These are phyloP conservation scores for Vigna nakashimae DNA, from an alignment of 306 rosid species.

Conservation along the genomic window DNA sequence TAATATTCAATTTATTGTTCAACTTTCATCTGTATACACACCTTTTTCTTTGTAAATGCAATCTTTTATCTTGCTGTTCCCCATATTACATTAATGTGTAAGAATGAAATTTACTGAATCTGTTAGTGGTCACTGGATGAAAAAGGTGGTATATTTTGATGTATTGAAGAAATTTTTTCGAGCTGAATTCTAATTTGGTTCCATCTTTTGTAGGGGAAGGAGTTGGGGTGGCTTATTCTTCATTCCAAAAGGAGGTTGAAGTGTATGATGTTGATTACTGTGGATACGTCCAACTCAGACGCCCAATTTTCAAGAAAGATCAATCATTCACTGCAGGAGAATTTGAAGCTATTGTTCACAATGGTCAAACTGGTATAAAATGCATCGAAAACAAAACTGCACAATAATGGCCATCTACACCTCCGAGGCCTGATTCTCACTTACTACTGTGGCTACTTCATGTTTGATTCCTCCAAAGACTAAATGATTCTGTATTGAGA, in stretches of 20 bases:
- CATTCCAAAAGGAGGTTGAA: slow-evolving; percentile 52
- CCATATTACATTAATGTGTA: neutral
- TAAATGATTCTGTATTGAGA: slow-evolving; percentile 10
- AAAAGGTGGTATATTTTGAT: slow-evolving; percentile 9
- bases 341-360: slow-evolving; percentile 53
- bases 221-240: slow-evolving; percentile 70
- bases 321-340: slow-evolving; percentile 59
- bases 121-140: neutral
- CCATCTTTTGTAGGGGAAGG: slow-evolving; percentile 72
- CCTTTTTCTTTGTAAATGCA: neutral
- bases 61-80: neutral
- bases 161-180: neutral
- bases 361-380: slow-evolving; percentile 56
- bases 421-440: neutral
- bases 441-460: slow-evolving; percentile 13
- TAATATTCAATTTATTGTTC: neutral
- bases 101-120: neutral
- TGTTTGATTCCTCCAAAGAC: slow-evolving; percentile 17
- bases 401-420: neutral
- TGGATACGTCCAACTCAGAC: slow-evolving; percentile 68
- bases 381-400: neutral
- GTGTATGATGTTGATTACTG: slow-evolving; percentile 76
- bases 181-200: slow-evolving; percentile 28
- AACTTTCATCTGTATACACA: slow-evolving; percentile 2
- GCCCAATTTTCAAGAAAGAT: slow-evolving; percentile 60